A percentile compares a stretch with the other conserved stretches of the same genome.
Conservation (phyloP, 75 land plant species). For the Adiantum capillusveneris region DNA sequence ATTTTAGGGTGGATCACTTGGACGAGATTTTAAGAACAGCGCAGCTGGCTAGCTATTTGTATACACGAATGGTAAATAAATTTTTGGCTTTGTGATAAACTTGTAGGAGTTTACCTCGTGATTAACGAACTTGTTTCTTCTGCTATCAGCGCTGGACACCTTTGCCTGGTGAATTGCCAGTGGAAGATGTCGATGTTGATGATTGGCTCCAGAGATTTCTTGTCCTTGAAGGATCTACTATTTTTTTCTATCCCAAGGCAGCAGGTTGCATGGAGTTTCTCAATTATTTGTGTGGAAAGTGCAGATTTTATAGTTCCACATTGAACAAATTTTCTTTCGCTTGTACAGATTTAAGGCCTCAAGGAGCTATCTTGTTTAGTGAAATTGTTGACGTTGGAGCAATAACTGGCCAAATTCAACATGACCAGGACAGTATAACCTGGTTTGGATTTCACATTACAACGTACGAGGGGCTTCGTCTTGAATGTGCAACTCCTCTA, state of each 20-base stretch:
- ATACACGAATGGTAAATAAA: conserved; percentile 67
- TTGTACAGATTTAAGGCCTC: conserved; percentile 75
- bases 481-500: conserved; percentile 68
- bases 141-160: conserved; percentile 76
- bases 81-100: not conserved
- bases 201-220: conserved; percentile 94
- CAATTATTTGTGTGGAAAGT: not conserved
- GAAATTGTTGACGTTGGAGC: conserved; percentile 73
- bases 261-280: conserved; percentile 45
- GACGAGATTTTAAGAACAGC: conserved; percentile 79
- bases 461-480: conserved; percentile 76
- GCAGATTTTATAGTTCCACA: not conserved
- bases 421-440: conserved; percentile 27
- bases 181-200: conserved; percentile 87
- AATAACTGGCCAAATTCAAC: conserved; percentile 38
- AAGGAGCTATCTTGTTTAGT: conserved; percentile 63
- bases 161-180: conserved; percentile 84
- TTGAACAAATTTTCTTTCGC: not conserved
- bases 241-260: conserved; percentile 61
- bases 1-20: conserved; percentile 71
- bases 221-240: conserved; percentile 75
- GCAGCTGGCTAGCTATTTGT: conserved; percentile 71
- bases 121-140: not conserved
- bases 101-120: too few relatives aligned
- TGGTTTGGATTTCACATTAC: conserved; percentile 63